Percentiles rank a stretch among this genome's conserved stretches.
These are phyloP conservation scores for Tremella yokohamensis DNA, from an alignment of 768 basidiomycete species.

Conservation along the genomic window DNA sequence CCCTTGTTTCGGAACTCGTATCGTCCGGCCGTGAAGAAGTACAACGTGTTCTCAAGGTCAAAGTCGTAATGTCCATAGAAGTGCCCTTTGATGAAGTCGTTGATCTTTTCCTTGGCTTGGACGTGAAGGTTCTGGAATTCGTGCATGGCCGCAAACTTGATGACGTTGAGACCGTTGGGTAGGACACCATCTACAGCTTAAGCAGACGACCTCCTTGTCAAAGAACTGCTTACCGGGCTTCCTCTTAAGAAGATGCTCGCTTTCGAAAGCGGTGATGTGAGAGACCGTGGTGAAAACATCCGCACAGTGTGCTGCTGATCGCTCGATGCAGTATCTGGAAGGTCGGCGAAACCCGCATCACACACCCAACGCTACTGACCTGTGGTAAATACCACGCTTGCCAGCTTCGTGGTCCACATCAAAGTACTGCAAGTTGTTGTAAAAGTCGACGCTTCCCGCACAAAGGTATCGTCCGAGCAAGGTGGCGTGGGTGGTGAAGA, in stretches of 20 bases:
- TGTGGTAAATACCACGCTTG: conserved; percentile 96
- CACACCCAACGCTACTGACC: conserved; percentile 44
- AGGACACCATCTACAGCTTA: conserved; percentile 73
- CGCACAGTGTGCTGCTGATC: conserved; percentile 86
- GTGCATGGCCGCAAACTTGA: conserved; percentile 99
- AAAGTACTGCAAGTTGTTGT: conserved; percentile 99
- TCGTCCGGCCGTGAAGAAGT: conserved; percentile 99
- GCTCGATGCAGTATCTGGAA: conserved; percentile 82
- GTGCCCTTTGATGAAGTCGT: conserved; percentile 95
- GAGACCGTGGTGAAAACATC: conserved; percentile 98
- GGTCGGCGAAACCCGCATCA: conserved; percentile 1
- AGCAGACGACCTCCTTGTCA: neutral
- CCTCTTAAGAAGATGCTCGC: conserved; percentile 91
- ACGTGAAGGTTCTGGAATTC: conserved; percentile 91
- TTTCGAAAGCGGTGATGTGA: conserved; percentile 97
- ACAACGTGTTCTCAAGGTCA: conserved; percentile 67
- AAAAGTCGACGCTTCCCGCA: conserved; percentile 96
- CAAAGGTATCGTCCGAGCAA: conserved; percentile 97
- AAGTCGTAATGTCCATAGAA: conserved; percentile 98
- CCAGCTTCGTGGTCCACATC: conserved; percentile 99
- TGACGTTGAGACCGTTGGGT: conserved; percentile 95
- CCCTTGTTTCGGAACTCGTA: conserved; percentile 99
- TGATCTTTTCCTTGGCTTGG: conserved; percentile 91
- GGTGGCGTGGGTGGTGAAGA: conserved; percentile 98
- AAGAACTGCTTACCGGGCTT: conserved; percentile 61